phyloP scores from a whole-genome alignment of 179 eudicot species.

The Heliamphora pulchella region DNA sequence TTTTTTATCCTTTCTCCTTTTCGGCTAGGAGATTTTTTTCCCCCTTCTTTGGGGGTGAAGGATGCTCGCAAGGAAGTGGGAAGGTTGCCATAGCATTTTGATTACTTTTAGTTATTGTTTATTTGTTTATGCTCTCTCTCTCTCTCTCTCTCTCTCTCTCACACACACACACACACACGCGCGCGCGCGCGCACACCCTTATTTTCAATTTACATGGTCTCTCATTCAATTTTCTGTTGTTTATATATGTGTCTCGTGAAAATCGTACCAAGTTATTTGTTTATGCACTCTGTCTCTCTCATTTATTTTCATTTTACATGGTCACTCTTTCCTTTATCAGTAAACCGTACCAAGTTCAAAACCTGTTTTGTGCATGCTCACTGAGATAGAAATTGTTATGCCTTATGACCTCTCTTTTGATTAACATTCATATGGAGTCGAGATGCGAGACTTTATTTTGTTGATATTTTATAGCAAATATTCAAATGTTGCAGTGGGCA shows the following conservation, averaged over 20 bases:
- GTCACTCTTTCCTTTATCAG: too few relatives aligned
- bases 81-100: not conserved
- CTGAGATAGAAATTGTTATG: not conserved
- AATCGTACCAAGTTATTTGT: too few relatives aligned
- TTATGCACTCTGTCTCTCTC: too few relatives aligned
- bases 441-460: not conserved
- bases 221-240: not conserved
- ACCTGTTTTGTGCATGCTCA: not conserved
- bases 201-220: not conserved
- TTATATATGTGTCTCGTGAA: not conserved
- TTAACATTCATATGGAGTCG: not conserved
- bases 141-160: not conserved
- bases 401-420: not conserved
- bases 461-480: constrained; percentile 3
- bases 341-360: too few relatives aligned
- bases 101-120: not conserved
- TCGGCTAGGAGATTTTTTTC: not conserved
- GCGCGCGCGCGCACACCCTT: too few relatives aligned
- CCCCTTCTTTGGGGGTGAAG: not conserved
- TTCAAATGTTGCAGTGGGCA: constrained; percentile 78
- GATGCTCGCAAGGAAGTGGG: not conserved
- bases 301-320: too few relatives aligned
- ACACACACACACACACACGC: too few relatives aligned
- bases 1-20: not conserved
- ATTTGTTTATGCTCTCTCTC: not conserved